phyloP scores from a whole-genome alignment of 257 asterid species.

The Przewalskia tangutica region DNA sequence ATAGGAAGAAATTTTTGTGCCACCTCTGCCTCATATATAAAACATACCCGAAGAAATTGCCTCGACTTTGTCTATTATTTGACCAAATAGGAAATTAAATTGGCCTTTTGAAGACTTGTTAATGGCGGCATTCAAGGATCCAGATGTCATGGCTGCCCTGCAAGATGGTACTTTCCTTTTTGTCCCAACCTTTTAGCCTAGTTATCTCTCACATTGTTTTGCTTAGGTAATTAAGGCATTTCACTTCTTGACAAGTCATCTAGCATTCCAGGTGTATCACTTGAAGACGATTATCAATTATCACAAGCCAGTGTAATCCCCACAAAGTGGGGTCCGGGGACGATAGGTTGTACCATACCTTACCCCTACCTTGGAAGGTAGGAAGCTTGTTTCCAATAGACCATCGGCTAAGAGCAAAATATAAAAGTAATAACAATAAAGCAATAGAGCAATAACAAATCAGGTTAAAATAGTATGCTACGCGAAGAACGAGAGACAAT shows the following conservation, averaged over 20 bases:
- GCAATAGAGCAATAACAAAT: too few species aligned
- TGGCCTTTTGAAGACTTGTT: not conserved
- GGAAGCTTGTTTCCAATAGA: too few species aligned
- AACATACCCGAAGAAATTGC: too few species aligned
- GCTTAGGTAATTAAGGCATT: not conserved
- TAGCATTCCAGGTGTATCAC: not conserved
- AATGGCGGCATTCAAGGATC: conserved; percentile 95
- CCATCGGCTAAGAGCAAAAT: too few species aligned
- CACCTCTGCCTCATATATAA: not conserved
- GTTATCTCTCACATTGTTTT: not conserved
- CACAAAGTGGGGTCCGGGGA: too few species aligned
- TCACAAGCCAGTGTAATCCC: not conserved
- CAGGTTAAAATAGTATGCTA: too few species aligned
- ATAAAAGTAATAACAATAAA: too few species aligned
- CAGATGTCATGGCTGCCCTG: conserved; percentile 95
- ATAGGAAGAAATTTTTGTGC: conserved; percentile 10
- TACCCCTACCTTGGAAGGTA: too few species aligned
- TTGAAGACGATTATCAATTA: not conserved
- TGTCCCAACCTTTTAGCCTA: not conserved
- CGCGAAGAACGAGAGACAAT: too few species aligned
- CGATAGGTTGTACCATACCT: too few species aligned
- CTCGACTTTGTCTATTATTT: too few species aligned
- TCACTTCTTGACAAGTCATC: not conserved
- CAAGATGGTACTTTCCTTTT: conserved; percentile 67
- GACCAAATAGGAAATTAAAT: not conserved